These are phyloP conservation scores for Lentinula boryana DNA, from an alignment of 768 basidiomycete genomes.

Conservation along the genomic window DNA sequence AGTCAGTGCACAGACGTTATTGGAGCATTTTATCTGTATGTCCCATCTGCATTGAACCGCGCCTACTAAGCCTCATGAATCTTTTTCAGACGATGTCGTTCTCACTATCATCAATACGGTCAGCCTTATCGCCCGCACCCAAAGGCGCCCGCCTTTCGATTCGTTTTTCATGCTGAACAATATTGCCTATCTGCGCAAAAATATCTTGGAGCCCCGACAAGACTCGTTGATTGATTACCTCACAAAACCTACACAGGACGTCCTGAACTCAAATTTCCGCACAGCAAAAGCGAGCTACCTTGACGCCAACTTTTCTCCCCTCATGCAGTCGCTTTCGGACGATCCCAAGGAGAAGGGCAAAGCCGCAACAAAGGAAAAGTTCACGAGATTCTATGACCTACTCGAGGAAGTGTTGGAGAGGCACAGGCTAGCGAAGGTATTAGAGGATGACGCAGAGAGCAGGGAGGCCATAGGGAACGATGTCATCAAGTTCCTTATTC, in stretches of 20 bases:
- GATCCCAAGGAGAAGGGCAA: slow-evolving; percentile 52
- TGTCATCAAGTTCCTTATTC: slow-evolving; percentile 70
- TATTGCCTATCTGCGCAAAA: slow-evolving; percentile 58
- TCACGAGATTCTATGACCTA: slow-evolving; percentile 74
- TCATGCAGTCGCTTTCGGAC: slow-evolving; percentile 63
- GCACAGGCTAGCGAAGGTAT: slow-evolving; percentile 58
- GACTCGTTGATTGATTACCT: slow-evolving; percentile 43
- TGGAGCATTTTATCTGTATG: slow-evolving; percentile 76
- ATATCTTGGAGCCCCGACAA: slow-evolving; percentile 49
- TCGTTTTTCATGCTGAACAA: slow-evolving; percentile 82
- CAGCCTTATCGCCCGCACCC: slow-evolving; percentile 54
- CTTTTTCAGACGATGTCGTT: slow-evolving; percentile 62
- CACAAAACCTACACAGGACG: slow-evolving; percentile 55
- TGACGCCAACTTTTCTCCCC: slow-evolving; percentile 73
- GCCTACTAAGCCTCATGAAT: not conserved
- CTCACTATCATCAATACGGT: slow-evolving; percentile 56
- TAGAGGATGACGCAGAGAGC: slow-evolving; percentile 60
- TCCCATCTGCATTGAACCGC: slow-evolving; percentile 10
- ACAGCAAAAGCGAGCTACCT: slow-evolving; percentile 83
- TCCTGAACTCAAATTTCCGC: slow-evolving; percentile 64
- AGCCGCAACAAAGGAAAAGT: slow-evolving; percentile 68
- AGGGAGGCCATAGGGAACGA: slow-evolving; percentile 63
- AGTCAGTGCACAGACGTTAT: slow-evolving; percentile 49
- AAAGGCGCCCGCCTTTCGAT: slow-evolving; percentile 56
- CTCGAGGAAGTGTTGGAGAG: slow-evolving; percentile 77